phyloP scores from a whole-genome alignment of 108 stramenopile species.

The Fragilaria crotonensis region DNA sequence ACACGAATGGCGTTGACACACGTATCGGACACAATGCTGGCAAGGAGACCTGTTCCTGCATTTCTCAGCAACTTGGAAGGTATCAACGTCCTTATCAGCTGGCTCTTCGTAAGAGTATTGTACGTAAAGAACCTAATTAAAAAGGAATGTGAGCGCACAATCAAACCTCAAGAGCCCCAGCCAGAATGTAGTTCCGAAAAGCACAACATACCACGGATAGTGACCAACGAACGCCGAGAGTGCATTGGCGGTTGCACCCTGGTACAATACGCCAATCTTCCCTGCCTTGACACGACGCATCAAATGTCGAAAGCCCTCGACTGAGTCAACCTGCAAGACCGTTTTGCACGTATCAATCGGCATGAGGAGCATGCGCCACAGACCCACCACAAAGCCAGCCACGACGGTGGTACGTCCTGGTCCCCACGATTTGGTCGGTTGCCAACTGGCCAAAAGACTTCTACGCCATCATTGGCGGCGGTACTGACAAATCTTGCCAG shows the following conservation, averaged over 20 bases:
- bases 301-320: conserved; percentile 54
- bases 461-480: conserved; percentile 87
- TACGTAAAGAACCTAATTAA: conserved; percentile 51
- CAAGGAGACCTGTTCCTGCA: conserved; percentile 66
- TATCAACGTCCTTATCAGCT: conserved; percentile 24
- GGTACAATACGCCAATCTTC: conserved; percentile 56
- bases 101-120: conserved; percentile 45
- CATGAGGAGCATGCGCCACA: conserved; percentile 81
- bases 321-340: conserved; percentile 87
- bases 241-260: conserved; percentile 58
- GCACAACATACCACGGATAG: conserved; percentile 70
- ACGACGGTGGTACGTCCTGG: conserved; percentile 69
- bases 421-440: conserved; percentile 50
- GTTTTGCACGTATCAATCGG: conserved; percentile 96
- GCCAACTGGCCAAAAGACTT: conserved; percentile 35
- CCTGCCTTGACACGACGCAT: conserved; percentile 58
- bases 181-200: too few relatives aligned
- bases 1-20: conserved; percentile 76
- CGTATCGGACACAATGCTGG: conserved; percentile 69
- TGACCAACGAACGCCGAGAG: conserved; percentile 53
- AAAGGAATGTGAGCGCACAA: too few relatives aligned
- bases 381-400: conserved; percentile 70
- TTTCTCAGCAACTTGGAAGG: conserved; percentile 42
- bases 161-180: too few relatives aligned
- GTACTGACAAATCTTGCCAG: conserved; percentile 85